Percentiles rank a stretch among this genome's conserved stretches.
These are phyloP conservation scores for Aspergillus ustus DNA, from an alignment of 2,329 filamentous ascomycete genomes.

Conservation along the genomic window DNA sequence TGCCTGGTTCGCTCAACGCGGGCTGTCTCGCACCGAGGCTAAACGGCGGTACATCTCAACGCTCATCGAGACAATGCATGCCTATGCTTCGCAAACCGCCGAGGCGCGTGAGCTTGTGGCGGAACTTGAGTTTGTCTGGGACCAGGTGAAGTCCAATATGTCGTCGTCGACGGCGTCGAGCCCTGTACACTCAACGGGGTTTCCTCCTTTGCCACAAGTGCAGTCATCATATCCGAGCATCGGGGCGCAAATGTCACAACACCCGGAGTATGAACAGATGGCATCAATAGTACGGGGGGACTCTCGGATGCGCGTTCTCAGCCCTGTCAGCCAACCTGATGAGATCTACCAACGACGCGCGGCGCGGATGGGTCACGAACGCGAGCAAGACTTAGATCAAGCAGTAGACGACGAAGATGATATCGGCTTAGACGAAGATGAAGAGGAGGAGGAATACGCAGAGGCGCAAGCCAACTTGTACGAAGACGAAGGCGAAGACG, in stretches of 20 bases:
- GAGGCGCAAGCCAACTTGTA: slow-evolving; percentile 42
- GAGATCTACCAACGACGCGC: slow-evolving; percentile 56
- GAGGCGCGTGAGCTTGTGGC: slow-evolving; percentile 86
- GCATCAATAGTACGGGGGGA: slow-evolving; percentile 47
- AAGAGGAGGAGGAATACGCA: slow-evolving; percentile 43
- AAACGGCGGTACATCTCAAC: slow-evolving; percentile 94
- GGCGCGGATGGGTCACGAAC: slow-evolving; percentile 15
- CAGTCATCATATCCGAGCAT: slow-evolving; percentile 42
- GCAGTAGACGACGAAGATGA: slow-evolving; percentile 41
- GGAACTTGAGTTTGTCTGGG: slow-evolving; percentile 99
- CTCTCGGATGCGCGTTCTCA: slow-evolving; percentile 71
- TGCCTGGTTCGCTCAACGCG: slow-evolving; percentile 89
- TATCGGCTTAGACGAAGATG: slow-evolving; percentile 37
- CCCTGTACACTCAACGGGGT: slow-evolving; percentile 35
- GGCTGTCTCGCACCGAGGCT: slow-evolving; percentile 84
- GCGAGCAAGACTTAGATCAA: slow-evolving; percentile 39
- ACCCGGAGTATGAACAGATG: slow-evolving; percentile 49
- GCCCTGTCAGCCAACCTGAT: slow-evolving; percentile 84
- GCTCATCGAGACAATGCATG: slow-evolving; percentile 95
- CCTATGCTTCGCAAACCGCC: slow-evolving; percentile 79
- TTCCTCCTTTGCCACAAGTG: slow-evolving; percentile 36
- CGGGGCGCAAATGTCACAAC: slow-evolving; percentile 38
- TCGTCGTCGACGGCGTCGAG: slow-evolving; percentile 56
- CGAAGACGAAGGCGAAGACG: slow-evolving; percentile 30
- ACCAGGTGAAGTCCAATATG: slow-evolving; percentile 89